Evolutionary conservation across 1,139 yeast genomes (phyloP).

Genomic region (Geotrichum aggregatum): DNA sequence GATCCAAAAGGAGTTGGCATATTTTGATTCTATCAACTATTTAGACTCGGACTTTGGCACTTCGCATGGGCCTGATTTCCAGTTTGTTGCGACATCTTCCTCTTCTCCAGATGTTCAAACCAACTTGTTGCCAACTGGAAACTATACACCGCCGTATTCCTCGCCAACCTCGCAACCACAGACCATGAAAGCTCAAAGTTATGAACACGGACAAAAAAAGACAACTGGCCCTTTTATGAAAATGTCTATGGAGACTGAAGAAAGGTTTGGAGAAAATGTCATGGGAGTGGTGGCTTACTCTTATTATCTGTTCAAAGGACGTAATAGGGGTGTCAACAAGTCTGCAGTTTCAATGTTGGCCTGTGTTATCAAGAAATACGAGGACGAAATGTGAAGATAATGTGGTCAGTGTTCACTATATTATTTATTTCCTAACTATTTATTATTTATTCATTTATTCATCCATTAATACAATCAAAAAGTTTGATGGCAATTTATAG

Average conservation of each 20-base stretch:
- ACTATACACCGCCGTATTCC: too few species aligned
- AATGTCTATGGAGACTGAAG: not conserved
- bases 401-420: too few species aligned
- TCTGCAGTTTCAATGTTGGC: not conserved
- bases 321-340: conserved; percentile 2
- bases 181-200: not conserved
- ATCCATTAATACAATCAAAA: not conserved
- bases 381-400: not conserved
- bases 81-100: too few species aligned
- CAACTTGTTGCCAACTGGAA: too few species aligned
- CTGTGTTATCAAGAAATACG: conserved; percentile 1
- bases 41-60: not conserved
- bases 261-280: not conserved
- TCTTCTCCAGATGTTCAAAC: too few species aligned
- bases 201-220: not conserved
- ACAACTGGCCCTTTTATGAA: not conserved
- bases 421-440: too few species aligned
- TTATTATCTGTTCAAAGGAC: conserved; percentile 2
- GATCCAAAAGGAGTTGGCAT: not conserved
- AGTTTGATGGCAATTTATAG: too few species aligned
- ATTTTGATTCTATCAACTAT: conserved; percentile 8
- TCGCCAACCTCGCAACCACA: too few species aligned
- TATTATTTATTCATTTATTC: not conserved
- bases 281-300: conserved; percentile 7
- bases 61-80: not conserved